Percentiles rank a stretch among this genome's conserved stretches.
These are phyloP conservation scores for Aschersonia sp. DNA, from an alignment of 2,329 filamentous ascomycete genomes.

Conservation along the genomic window DNA sequence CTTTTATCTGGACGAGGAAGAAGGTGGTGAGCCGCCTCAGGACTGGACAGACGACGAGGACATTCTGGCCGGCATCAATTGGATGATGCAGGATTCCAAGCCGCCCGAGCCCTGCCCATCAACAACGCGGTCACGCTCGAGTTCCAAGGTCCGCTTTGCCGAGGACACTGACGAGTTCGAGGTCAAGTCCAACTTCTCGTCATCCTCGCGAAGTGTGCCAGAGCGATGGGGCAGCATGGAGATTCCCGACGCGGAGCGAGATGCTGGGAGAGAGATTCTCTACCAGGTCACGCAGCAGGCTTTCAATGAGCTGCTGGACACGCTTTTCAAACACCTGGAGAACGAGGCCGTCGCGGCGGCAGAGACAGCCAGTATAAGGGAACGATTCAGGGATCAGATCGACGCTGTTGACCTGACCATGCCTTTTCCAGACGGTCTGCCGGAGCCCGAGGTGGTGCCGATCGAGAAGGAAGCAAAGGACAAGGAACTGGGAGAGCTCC, in stretches of 20 bases:
- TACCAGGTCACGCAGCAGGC: constrained; percentile 84
- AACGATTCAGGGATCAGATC: constrained; percentile 37
- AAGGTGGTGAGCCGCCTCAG: constrained; percentile 51
- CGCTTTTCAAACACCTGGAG: constrained; percentile 71
- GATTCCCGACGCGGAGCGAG: constrained; percentile 64
- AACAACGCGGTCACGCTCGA: constrained; percentile 43
- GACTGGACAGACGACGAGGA: constrained; percentile 50
- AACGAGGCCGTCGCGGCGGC: constrained; percentile 56
- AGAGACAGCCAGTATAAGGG: constrained; percentile 45
- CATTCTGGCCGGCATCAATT: constrained; percentile 24
- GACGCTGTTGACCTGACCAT: constrained; percentile 18
- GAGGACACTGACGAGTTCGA: constrained; percentile 59
- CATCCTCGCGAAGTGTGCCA: constrained; percentile 56
- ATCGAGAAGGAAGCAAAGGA: constrained; percentile 5
- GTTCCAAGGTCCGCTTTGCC: constrained; percentile 65
- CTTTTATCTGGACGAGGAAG: constrained; percentile 78
- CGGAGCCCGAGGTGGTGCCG: constrained; percentile 2
- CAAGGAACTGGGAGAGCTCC: background rate
- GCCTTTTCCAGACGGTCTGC: constrained; percentile 7
- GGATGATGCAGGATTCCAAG: constrained; percentile 25
- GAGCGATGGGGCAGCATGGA: constrained; percentile 68
- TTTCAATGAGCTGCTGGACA: constrained; percentile 82
- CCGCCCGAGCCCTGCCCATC: constrained; percentile 16
- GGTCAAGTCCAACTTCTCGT: constrained; percentile 54
- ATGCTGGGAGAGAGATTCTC: constrained; percentile 75